Conservation (phyloP, 768 basidiomycete species). For the Mrakia frigida region DNA sequence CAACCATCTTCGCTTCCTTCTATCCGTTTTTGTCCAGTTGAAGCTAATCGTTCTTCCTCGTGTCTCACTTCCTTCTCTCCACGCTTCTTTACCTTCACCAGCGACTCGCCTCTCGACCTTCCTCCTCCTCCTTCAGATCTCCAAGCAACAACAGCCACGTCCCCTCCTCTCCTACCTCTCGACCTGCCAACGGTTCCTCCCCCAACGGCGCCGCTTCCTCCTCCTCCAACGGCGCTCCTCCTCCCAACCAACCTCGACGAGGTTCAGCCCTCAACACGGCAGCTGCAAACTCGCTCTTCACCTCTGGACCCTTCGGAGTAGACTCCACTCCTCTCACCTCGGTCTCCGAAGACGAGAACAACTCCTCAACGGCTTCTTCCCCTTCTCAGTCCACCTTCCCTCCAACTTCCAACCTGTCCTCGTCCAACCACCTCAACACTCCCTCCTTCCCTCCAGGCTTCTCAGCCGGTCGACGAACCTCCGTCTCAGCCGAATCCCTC, state of each 20-base stretch:
- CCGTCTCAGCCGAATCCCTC: slow-evolving; percentile 94
- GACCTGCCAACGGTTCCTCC: neutral
- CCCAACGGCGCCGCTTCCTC: neutral
- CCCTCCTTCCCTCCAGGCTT: slow-evolving; percentile 45
- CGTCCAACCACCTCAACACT: slow-evolving; percentile 3
- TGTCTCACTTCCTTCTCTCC: neutral
- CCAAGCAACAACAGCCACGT: neutral
- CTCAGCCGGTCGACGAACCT: slow-evolving; percentile 83
- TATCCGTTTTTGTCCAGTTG: neutral
- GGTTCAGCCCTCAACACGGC: slow-evolving; percentile 32
- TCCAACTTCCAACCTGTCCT: neutral
- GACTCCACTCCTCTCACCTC: slow-evolving; percentile 24
- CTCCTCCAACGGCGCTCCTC: slow-evolving; percentile 2
- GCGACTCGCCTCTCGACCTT: slow-evolving; percentile 12
- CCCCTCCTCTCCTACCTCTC: neutral
- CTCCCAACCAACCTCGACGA: slow-evolving; percentile 16
- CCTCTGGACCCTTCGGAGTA: slow-evolving; percentile 24
- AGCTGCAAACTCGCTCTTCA: slow-evolving; percentile 32
- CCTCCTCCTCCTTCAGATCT: neutral
- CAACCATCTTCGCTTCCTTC: neutral
- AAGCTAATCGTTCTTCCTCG: slow-evolving; percentile 3
- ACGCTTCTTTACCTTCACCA: neutral
- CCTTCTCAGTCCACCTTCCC: slow-evolving; percentile 15
- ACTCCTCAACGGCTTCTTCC: neutral
- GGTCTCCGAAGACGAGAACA: slow-evolving; percentile 20